Base-by-base conservation (phyloP, 2,329 filamentous ascomycete species). In the Venturia oleaginea region DNA sequence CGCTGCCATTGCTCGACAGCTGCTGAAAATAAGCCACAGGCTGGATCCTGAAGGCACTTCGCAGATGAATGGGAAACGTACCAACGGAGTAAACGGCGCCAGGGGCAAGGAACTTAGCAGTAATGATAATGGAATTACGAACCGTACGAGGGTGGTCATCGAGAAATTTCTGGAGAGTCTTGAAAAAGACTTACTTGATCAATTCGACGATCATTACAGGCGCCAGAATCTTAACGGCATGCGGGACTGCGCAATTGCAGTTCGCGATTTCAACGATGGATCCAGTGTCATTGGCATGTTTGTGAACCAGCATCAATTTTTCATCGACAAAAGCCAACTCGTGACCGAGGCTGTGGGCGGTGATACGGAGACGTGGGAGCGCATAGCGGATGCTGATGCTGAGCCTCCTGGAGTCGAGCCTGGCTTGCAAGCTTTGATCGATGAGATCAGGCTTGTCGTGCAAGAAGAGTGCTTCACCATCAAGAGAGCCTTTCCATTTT, bases 221-320 rank as follows among this genome's bases (percentile, higher is more conserved):
- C 87, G 89, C 69, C 92, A 96, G 71, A 96, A 97, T 76, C 97
- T 96, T 72, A 91, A 97, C 69, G 92, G 95, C 71, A 99, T 99
- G 95, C 88, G 91, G 78, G 94, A 97, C 74, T 99, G 94, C 74
- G 91, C 95, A 64, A 90, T 90, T 71, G 94, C 97, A 51, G 80
- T 99, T 67, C 84, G 94, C 73, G 94, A 97, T 76, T 99, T 99
- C 81, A 96, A 93, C 74, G 92, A 94, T 62, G 94, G 94, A 62
- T 87, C 91, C 65, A 97, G 92, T 73, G 94, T 97, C 66, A 96
- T 97, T 75, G 93, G 91, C 17, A 83, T 93, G 13, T 99, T 97
- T 75, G 93, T 99, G 72, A 99, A 99, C 73, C 94, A 99, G 75
- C 95, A 99, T 77, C 92, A 96, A 72, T 99, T 99, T 82, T 99